Evolutionary conservation across 768 basidiomycete species (phyloP), one percentile per base, ranked within the genome.

Genomic region (Cystobasidiopsis lactophilus): DNA sequence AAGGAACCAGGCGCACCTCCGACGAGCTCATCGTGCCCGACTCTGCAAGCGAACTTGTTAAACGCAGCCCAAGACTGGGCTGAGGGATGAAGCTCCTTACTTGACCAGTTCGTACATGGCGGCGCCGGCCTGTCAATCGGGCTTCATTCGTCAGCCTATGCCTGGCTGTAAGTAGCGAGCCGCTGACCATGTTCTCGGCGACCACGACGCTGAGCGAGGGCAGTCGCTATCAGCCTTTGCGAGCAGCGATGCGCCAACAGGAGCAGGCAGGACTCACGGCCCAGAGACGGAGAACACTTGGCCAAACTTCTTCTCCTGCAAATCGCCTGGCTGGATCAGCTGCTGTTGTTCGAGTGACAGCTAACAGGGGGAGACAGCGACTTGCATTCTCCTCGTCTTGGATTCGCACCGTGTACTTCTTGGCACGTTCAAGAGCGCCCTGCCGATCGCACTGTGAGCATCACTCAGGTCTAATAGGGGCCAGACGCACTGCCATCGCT

Each of bases 1-100:
- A n/a, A n/a, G 29, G 37, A 35, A 48, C n/a, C 2, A 5, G 26
- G 60, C 66, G 48, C 37, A 89, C 88, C 89, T 70, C 91, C 91
- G 26, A 95, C 91, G 16, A 95, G 77, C 68, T 96, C 91, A 68
- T 95, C 85, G 65, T 98, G 93, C 3, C 93, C 93, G 49, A 96
- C 93, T 60, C 93, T 82, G 52, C 91, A 58, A 41, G 48, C 27
- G 2, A 30, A 21, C 18, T 33, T 4, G 39, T 31, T 47, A 19
- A 33, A 37, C 45, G 29, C 44, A 47, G 11, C 29, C 16, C 16
- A 14, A 21, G 40, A 30, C 40, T n/a, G 35, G n/a, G 30, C 14
- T 11, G 24, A 26, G n/a, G 19, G 14, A n/a, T 31, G 44, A 19
- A 9, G 30, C 44, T 5, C 21, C 5, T 40, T 30, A 23, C 47